Base-by-base conservation (phyloP, 1,139 yeast species). In the Pichia sp. region DNA sequence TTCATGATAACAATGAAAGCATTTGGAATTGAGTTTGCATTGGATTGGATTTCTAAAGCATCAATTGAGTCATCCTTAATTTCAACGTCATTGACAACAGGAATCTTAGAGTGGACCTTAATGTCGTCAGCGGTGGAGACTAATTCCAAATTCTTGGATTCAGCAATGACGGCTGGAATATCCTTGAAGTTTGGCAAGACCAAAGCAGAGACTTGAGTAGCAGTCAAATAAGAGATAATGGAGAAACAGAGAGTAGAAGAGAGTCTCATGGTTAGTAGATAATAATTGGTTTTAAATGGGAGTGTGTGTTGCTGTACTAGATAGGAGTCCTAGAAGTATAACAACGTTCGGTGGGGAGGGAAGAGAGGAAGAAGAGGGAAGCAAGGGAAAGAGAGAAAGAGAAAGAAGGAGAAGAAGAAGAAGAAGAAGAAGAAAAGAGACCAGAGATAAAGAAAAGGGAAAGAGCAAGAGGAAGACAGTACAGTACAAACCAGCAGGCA, bases 1-100 rank as follows among this genome's bases (percentile, higher is more conserved):
- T 87, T 88, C 70, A 88, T 80, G 42, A 87, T 89, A 53, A 83
- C 67, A 53, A 90, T 86, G 71, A 87, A 90, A 63, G 85, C 82
- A 72, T 86, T 80, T 44, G 90, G 86, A 58, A 88, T 77, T 45
- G 76, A 59, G 56, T 79, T 77, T 50, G 75, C 70, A 34, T 66
- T 60, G 51, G 44, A 70, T 59, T 39, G 71, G 67, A 54, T 74
- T 55, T 41, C 78, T 57, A 27, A 81, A 39, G 71, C 60, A 39
- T 59, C 52, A 9, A 63, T 50, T 40, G 67, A 48, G 35, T 40
- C 51, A 31, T 45, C 24, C 33, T 45, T 42, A 22, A 51, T 38
- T 19, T 33, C 10, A 15, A 27, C 31, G 12, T 17, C 7, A 2
- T 37, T 59, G 33, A 20, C 35, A 18, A 19, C n/a, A 10, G 31